Conservation (phyloP, 306 rosid species). For the Ziziphus jujuba region DNA sequence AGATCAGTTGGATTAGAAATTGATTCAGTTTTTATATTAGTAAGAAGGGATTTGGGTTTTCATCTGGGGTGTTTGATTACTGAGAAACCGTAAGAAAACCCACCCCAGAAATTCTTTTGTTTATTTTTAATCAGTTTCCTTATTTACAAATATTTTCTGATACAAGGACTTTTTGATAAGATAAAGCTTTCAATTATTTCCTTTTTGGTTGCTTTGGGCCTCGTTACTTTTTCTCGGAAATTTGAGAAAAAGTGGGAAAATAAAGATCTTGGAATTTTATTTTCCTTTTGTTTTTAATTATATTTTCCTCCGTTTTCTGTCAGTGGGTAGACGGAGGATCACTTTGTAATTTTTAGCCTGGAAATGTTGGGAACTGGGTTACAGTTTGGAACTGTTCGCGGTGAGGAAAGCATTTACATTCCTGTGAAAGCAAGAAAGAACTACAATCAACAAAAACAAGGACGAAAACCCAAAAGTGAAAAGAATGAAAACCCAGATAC, state of each 20-base stretch:
- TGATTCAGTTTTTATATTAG: slow-evolving; percentile 16
- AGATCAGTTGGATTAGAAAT: slow-evolving; percentile 14
- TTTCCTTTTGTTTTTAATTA: neutral
- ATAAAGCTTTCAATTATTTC: neutral
- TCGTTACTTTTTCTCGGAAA: neutral
- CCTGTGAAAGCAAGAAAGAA: slow-evolving; percentile 69
- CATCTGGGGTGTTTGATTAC: slow-evolving; percentile 24
- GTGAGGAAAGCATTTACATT: slow-evolving; percentile 61
- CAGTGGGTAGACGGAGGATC: slow-evolving; percentile 23
- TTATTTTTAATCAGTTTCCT: neutral
- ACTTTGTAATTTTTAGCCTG: slow-evolving; percentile 10
- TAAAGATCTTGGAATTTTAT: neutral
- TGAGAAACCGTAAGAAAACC: slow-evolving; percentile 21
- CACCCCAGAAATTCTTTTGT: neutral
- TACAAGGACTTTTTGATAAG: slow-evolving; percentile 1
- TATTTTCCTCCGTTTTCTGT: slow-evolving; percentile 28
- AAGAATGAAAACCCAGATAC: slow-evolving; percentile 43
- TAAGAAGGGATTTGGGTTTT: slow-evolving; percentile 10
- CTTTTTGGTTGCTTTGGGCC: slow-evolving; percentile 11
- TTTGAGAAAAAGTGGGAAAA: neutral
- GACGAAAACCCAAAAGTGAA: slow-evolving; percentile 47
- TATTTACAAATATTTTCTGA: slow-evolving; percentile 2
- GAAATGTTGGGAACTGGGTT: slow-evolving; percentile 64
- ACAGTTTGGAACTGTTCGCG: slow-evolving; percentile 54
- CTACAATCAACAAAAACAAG: slow-evolving; percentile 55